phyloP scores from a whole-genome alignment of 164 flowering plant species.

The Liquidambar formosana region DNA sequence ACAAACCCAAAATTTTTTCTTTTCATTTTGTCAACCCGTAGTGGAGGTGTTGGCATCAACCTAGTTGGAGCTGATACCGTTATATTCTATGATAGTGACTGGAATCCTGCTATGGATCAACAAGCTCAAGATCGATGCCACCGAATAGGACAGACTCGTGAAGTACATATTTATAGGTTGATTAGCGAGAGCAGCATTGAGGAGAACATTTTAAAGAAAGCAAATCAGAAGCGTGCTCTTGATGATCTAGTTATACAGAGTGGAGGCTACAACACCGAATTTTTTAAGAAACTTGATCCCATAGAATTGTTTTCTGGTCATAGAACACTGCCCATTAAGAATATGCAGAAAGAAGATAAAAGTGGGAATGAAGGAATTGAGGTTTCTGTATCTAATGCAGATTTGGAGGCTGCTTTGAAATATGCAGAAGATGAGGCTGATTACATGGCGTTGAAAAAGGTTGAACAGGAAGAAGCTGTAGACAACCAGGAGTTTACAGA shows the following conservation, averaged over 20 bases:
- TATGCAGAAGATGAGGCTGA: conserved; percentile 97
- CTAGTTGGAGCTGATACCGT: conserved; percentile 99
- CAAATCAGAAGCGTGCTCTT: conserved; percentile 97
- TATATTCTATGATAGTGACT: conserved; percentile 97
- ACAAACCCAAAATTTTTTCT: conserved; percentile 94
- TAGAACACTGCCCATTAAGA: conserved; percentile 40
- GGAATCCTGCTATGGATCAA: conserved; percentile 99
- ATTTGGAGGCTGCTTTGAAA: conserved; percentile 95
- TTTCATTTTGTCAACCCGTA: conserved; percentile 94
- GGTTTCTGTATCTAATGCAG: conserved; percentile 68
- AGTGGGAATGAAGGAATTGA: conserved; percentile 36
- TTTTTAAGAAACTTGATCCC: conserved; percentile 97
- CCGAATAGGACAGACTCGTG: conserved; percentile 97
- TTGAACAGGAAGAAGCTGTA: conserved; percentile 96
- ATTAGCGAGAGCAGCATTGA: conserved; percentile 98
- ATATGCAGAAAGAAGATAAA: conserved; percentile 54
- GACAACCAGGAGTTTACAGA: conserved; percentile 97
- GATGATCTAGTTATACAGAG: conserved; percentile 97
- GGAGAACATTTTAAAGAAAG: conserved; percentile 95
- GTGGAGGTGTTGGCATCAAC: conserved; percentile 99
- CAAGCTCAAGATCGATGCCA: conserved; percentile 99
- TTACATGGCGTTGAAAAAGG: conserved; percentile 96
- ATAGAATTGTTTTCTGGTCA: conserved; percentile 93
- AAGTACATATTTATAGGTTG: conserved; percentile 92
- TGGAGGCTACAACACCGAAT: conserved; percentile 96